Evolutionary conservation across 2,329 filamentous ascomycete genomes (phyloP).

Genomic region (Penicillium griseofulvum): DNA sequence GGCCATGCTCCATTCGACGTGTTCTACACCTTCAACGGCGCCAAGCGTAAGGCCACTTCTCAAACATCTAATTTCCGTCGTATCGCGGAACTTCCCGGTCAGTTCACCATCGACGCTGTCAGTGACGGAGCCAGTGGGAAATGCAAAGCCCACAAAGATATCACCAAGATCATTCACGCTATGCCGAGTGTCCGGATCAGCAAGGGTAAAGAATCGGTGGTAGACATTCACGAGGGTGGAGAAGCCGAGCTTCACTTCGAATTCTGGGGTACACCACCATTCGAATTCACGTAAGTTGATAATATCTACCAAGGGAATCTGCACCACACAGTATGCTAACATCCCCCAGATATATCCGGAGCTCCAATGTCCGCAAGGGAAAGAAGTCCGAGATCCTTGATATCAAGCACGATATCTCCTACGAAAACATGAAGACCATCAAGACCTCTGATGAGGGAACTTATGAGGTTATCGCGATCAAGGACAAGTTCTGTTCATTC

Average conservation of each 20-base stretch:
- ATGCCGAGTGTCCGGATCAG: slow-evolving; percentile 89
- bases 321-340: slow-evolving; percentile 11
- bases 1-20: slow-evolving; percentile 91
- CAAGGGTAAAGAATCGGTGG: slow-evolving; percentile 72
- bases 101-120: slow-evolving; percentile 81
- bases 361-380: slow-evolving; percentile 76
- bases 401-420: slow-evolving; percentile 81
- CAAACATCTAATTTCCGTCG: slow-evolving; percentile 81
- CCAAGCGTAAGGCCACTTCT: slow-evolving; percentile 70
- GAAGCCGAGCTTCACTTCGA: slow-evolving; percentile 92
- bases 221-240: slow-evolving; percentile 95
- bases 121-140: slow-evolving; percentile 79
- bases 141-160: slow-evolving; percentile 75
- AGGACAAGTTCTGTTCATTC: slow-evolving; percentile 88
- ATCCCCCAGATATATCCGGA: slow-evolving; percentile 68
- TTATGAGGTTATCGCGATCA: slow-evolving; percentile 95
- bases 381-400: slow-evolving; percentile 80
- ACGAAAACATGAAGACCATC: slow-evolving; percentile 77
- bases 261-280: slow-evolving; percentile 92
- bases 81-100: slow-evolving; percentile 85
- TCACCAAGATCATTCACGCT: slow-evolving; percentile 82
- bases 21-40: slow-evolving; percentile 82
- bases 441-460: slow-evolving; percentile 90
- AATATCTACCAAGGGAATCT: not conserved
- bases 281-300: slow-evolving; percentile 75